A percentile compares a stretch with the other conserved stretches of the same genome.
These are phyloP conservation scores for Carex sylvatica DNA, from an alignment of 202 grass and related monocot species.

Conservation along the genomic window DNA sequence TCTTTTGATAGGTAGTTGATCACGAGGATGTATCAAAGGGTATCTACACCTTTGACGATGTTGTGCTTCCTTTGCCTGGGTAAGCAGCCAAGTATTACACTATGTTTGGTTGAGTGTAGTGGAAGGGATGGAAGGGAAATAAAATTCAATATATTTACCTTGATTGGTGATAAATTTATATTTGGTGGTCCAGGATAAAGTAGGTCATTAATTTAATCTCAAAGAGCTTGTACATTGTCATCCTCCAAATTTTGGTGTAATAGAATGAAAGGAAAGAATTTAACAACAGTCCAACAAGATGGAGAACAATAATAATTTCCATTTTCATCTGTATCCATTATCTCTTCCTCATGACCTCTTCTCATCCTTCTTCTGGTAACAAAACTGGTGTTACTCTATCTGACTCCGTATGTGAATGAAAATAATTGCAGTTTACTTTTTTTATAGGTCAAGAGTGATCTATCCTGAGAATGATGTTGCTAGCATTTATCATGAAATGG, in stretches of 20 bases:
- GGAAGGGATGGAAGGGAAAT: neutral
- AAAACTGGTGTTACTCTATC: neutral
- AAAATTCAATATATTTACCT: neutral
- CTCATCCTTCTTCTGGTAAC: conserved; percentile 1
- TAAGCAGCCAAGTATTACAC: conserved; percentile 33
- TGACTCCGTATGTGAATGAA: neutral
- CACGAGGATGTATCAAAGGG: conserved; percentile 68
- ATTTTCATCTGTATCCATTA: neutral
- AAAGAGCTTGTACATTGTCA: neutral
- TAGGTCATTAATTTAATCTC: conserved; percentile 5
- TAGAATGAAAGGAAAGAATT: neutral
- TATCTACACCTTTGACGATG: conserved; percentile 84
- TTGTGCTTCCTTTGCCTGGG: conserved; percentile 92
- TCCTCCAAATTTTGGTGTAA: conserved; percentile 13
- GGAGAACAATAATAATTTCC: neutral
- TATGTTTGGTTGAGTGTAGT: neutral
- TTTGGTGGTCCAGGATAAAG: neutral
- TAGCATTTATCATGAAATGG: conserved; percentile 85
- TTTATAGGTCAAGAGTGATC: conserved; percentile 74
- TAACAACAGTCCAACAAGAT: neutral
- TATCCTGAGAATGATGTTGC: conserved; percentile 85
- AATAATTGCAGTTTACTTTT: conserved; percentile 21
- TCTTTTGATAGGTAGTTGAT: conserved; percentile 53
- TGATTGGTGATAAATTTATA: neutral
- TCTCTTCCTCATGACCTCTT: neutral